These are phyloP conservation scores for Verticillium isaacii DNA, from an alignment of 2,329 filamentous ascomycete species.

Conservation along the genomic window DNA sequence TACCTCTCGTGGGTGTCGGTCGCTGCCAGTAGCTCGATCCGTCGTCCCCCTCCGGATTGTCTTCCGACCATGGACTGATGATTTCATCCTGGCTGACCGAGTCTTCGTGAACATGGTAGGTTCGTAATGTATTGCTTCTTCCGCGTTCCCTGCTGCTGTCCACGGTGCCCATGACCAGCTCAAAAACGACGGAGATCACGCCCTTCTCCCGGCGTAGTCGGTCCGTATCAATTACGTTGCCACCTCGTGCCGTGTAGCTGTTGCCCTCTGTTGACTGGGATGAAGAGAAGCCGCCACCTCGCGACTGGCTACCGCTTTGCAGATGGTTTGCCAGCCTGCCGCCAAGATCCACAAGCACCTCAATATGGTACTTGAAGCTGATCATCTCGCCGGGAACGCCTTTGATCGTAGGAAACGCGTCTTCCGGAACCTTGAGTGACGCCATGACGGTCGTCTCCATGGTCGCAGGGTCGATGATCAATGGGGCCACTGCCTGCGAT, in stretches of 20 bases:
- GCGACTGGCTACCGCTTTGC: conserved; percentile 57
- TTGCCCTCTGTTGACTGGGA: conserved; percentile 29
- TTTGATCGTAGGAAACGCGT: conserved; percentile 86
- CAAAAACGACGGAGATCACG: conserved; percentile 82
- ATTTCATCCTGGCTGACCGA: conserved; percentile 26
- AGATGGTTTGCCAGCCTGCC: conserved; percentile 74
- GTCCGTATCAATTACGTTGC: conserved; percentile 82
- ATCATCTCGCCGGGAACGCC: conserved; percentile 91
- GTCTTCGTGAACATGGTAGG: conserved; percentile 15
- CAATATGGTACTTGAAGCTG: conserved; percentile 88
- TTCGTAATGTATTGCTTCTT: conserved; percentile 14
- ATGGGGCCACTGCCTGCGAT: conserved; percentile 78
- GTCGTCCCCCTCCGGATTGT: conserved; percentile 7
- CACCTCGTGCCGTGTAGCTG: conserved; percentile 47
- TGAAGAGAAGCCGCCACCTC: conserved; percentile 28
- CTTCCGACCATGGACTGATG: conserved; percentile 12
- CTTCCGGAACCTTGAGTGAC: conserved; percentile 80
- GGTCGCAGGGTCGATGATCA: conserved; percentile 79
- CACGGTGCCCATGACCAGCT: conserved; percentile 79
- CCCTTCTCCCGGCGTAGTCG: conserved; percentile 83
- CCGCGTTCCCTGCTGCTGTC: conserved; percentile 53
- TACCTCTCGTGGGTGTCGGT: not conserved
- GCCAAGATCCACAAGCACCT: conserved; percentile 88
- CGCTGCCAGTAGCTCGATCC: conserved; percentile 9
- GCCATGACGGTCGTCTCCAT: conserved; percentile 77